Evolutionary conservation across 805 yeast species (phyloP), one percentile per base, ranked within the genome.

Genomic region (Lipomyces kockii): DNA sequence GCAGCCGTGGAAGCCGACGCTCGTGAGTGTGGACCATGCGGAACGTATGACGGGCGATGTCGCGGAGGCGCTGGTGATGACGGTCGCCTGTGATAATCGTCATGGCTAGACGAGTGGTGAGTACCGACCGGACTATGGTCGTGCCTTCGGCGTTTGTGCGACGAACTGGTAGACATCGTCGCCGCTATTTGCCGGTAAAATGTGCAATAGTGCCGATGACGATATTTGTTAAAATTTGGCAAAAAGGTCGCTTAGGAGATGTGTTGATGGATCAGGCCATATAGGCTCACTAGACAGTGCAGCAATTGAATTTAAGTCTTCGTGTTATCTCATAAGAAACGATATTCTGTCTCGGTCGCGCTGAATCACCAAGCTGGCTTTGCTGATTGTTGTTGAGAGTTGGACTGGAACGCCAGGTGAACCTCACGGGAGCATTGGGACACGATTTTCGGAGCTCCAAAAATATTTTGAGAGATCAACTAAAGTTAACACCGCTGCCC

Each of bases 131-230:
- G 49, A 43, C 22, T 43, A 43, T 43, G 49, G 17, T 29, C 55
- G 9, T 22, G 55, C 29, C 55, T 27, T 52, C 55, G 55, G 2
- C 55, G 55, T 29, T 52, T 52, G 55, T 52, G 55, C 29, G 55
- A 52, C 17, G 55, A 52, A 22, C 55, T 52, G 55, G 55, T 43
- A n/a, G 49, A 43, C 49, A 43, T 43, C 49, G 49, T 43, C 49
- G 22, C 22, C 49, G 20, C 49, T 43, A 43, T 43, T 43, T n/a
- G 49, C 49, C 20, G 2, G 9, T 17, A 43, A n/a, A 17, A 17
- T 43, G 20, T n/a, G 22, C 14, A 17, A 8, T 43, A n/a, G 43
- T 37, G 43, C 43, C 14, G 49, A 43, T 7, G 49, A 43, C 49
- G 20, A 43, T 17, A 43, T n/a, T 7, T 7, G 32, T 17, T 17